These are phyloP conservation scores for Trichophyton rubrum DNA, from an alignment of 2,329 filamentous ascomycete genomes.

Conservation along the genomic window DNA sequence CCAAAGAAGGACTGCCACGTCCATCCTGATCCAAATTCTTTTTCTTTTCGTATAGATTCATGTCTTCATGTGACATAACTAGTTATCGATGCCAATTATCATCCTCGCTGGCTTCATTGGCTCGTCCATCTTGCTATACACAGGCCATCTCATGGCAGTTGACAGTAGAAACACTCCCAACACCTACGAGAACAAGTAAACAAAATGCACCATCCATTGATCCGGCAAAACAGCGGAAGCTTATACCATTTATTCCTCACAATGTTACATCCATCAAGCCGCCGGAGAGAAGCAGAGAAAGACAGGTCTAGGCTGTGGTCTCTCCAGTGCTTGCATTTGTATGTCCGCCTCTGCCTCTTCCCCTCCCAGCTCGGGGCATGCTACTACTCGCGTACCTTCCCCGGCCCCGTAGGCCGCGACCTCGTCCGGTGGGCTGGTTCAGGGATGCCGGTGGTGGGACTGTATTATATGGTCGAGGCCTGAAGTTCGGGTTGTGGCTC, in stretches of 20 bases:
- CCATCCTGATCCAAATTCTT: neutral
- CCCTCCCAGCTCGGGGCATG: neutral
- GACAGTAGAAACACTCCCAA: neutral
- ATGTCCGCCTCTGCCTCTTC: slow-evolving; percentile 1
- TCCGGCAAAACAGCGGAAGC: neutral
- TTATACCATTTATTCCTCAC: neutral
- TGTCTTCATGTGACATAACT: neutral
- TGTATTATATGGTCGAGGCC: slow-evolving; percentile 36
- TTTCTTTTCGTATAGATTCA: neutral
- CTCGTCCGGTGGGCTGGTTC: slow-evolving; percentile 19
- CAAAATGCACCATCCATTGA: neutral
- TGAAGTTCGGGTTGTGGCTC: slow-evolving; percentile 41
- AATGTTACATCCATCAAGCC: neutral
- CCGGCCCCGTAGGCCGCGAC: slow-evolving; percentile 11
- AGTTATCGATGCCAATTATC: neutral
- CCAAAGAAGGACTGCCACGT: slow-evolving; percentile 2
- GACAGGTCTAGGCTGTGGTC: neutral
- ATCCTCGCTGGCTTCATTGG: neutral
- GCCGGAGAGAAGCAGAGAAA: neutral
- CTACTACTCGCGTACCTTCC: slow-evolving; percentile 7
- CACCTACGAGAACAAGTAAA: neutral
- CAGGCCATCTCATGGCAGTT: neutral
- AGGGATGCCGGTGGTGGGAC: slow-evolving; percentile 33
- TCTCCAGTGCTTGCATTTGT: neutral
- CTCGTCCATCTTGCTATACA: neutral